These are phyloP conservation scores for Pseudonitzschia delicatissima DNA, from an alignment of 108 stramenopile genomes.

Conservation along the genomic window DNA sequence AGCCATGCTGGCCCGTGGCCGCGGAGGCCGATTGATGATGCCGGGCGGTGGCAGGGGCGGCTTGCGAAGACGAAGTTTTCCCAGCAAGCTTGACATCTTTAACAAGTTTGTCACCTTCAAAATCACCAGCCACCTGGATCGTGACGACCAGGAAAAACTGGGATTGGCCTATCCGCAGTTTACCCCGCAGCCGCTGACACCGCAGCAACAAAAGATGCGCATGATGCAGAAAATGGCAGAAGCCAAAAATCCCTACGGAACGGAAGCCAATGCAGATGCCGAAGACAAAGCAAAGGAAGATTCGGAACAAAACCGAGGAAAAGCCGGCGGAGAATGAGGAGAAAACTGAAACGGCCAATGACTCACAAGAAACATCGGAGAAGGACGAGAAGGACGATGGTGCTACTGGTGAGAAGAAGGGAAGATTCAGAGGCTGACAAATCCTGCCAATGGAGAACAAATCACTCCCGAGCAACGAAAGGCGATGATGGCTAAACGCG, in stretches of 20 bases:
- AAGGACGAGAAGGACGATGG: background rate
- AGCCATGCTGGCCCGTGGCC: background rate
- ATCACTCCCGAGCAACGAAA: slow-evolving; percentile 1
- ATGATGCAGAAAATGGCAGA: background rate
- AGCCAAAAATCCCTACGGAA: background rate
- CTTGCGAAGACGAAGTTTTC: background rate
- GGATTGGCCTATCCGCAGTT: slow-evolving; percentile 24
- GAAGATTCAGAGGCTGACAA: too few species aligned
- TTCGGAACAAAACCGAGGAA: background rate
- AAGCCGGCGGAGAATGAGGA: background rate
- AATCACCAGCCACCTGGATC: slow-evolving; percentile 10
- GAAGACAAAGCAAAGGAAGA: slow-evolving; percentile 6
- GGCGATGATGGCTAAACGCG: background rate
- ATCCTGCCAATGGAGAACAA: slow-evolving; percentile 5
- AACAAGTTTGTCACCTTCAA: slow-evolving; percentile 13
- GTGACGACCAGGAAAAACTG: slow-evolving; percentile 19
- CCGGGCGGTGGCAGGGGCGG: slow-evolving; percentile 9
- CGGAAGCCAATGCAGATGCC: background rate
- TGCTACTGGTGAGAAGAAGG: slow-evolving; percentile 1
- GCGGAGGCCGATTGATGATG: slow-evolving; percentile 5
- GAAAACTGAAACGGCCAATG: background rate
- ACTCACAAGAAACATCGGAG: background rate
- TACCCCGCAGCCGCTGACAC: background rate
- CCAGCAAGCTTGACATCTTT: background rate
- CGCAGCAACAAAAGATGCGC: slow-evolving; percentile 18